Percentiles rank a stretch among this genome's conserved stretches.
phyloP scores from a whole-genome alignment of 2,329 filamentous ascomycete species.

The Alternaria sp. region DNA sequence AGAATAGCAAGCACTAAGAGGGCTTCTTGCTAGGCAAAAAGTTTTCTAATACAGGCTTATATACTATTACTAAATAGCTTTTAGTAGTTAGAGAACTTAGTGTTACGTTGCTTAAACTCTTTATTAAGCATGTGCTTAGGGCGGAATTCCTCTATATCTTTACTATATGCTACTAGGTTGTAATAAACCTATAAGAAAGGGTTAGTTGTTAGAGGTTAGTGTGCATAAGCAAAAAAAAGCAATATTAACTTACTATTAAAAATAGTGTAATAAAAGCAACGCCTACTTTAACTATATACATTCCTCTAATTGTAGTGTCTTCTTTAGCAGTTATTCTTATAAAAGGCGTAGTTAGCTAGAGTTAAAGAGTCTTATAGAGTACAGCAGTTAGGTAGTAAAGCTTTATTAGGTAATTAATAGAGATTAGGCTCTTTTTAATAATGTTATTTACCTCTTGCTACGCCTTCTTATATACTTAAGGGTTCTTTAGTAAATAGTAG shows the following conservation, averaged over 20 bases:
- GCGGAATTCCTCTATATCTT: conserved; percentile 56
- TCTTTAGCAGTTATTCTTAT: conserved; percentile 53
- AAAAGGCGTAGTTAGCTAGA: conserved; percentile 63
- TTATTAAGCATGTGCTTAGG: conserved; percentile 60
- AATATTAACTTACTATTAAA: conserved; percentile 25
- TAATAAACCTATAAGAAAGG: conserved; percentile 44
- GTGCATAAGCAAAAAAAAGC: background rate
- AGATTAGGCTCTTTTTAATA: conserved; percentile 57
- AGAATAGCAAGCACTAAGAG: conserved; percentile 56
- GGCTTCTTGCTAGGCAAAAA: conserved; percentile 65
- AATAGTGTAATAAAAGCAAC: conserved; percentile 46
- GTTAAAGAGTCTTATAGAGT: conserved; percentile 64
- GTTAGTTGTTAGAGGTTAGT: background rate
- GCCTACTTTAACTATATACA: conserved; percentile 50
- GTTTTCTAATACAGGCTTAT: conserved; percentile 62
- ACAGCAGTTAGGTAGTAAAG: conserved; percentile 65
- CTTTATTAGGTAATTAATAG: conserved; percentile 59
- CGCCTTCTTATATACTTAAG: conserved; percentile 57
- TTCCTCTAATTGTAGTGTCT: conserved; percentile 48
- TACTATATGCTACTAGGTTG: conserved; percentile 55
- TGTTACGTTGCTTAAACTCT: conserved; percentile 51
- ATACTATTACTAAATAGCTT: conserved; percentile 65
- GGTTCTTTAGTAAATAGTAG: conserved; percentile 63
- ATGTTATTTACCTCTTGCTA: conserved; percentile 64
- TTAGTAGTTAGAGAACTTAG: conserved; percentile 55